phyloP scores from a whole-genome alignment of 352 stramenopile genomes.

The Pythium grandisporangium region DNA sequence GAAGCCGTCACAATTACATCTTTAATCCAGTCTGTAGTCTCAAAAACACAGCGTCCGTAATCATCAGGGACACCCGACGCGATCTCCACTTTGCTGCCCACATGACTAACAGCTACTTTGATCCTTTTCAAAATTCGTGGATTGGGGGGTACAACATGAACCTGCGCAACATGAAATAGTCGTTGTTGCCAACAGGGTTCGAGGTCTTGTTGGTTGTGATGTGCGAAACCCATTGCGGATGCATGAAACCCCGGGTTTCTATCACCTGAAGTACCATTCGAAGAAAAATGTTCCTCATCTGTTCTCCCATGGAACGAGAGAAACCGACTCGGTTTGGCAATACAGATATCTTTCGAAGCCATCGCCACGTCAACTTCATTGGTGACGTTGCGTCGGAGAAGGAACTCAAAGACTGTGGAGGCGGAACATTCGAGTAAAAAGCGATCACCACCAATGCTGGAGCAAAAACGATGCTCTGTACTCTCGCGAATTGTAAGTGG shows the following conservation, averaged over 20 bases:
- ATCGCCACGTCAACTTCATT: slow-evolving; percentile 18
- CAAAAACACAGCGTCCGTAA: slow-evolving; percentile 33
- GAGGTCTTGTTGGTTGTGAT: too few relatives aligned
- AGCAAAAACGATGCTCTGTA: slow-evolving; percentile 43
- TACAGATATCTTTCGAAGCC: neutral
- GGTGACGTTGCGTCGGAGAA: slow-evolving; percentile 25
- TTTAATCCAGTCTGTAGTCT: slow-evolving; percentile 46
- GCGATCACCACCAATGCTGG: slow-evolving; percentile 42
- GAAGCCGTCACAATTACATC: slow-evolving; percentile 28
- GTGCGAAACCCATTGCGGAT: too few relatives aligned
- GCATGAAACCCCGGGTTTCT: too few relatives aligned
- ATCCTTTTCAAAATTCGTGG: slow-evolving; percentile 21
- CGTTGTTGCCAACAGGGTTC: slow-evolving; percentile 42
- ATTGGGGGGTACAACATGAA: slow-evolving; percentile 31
- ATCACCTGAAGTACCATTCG: too few relatives aligned
- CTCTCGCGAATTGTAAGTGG: slow-evolving; percentile 41
- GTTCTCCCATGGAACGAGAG: too few relatives aligned
- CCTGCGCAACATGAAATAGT: slow-evolving; percentile 23
- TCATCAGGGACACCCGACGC: slow-evolving; percentile 24
- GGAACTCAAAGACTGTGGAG: slow-evolving; percentile 37
- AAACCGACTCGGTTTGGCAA: slow-evolving; percentile 1
- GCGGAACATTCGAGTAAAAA: slow-evolving; percentile 46
- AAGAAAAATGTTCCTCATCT: too few relatives aligned
- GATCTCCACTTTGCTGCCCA: slow-evolving; percentile 29
- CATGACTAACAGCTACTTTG: slow-evolving; percentile 17